These are phyloP conservation scores for Fusarium buharicum DNA, from an alignment of 2,329 filamentous ascomycete species.

Conservation along the genomic window DNA sequence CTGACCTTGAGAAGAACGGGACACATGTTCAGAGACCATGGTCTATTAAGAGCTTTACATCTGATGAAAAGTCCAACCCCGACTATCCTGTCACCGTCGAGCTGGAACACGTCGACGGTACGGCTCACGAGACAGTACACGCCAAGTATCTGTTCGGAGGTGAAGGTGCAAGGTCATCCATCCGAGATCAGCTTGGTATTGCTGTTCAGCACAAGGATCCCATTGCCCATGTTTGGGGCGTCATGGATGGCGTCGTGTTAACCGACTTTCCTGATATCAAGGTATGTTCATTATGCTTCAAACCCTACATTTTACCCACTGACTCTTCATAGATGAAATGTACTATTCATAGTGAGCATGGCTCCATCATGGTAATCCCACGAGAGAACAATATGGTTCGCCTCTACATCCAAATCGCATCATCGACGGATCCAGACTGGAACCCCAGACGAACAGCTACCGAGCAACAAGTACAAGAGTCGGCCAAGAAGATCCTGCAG, in stretches of 20 bases:
- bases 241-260: conserved; percentile 77
- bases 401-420: conserved; percentile 75
- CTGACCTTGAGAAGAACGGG: conserved; percentile 71
- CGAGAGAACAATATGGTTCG: conserved; percentile 75
- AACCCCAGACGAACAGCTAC: conserved; percentile 71
- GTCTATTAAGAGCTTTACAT: conserved; percentile 69
- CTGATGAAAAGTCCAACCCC: conserved; percentile 64
- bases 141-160: conserved; percentile 78
- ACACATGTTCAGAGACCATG: conserved; percentile 71
- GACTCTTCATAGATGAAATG: conserved; percentile 72
- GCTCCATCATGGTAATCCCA: conserved; percentile 84
- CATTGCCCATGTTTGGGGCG: conserved; percentile 78
- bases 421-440: conserved; percentile 69
- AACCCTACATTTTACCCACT: conserved; percentile 46
- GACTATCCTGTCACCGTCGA: conserved; percentile 84
- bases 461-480: conserved; percentile 69
- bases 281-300: conserved; percentile 50
- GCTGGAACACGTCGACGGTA: conserved; percentile 80
- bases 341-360: conserved; percentile 77
- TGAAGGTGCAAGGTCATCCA: conserved; percentile 74
- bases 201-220: conserved; percentile 77
- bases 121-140: conserved; percentile 71
- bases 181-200: conserved; percentile 73
- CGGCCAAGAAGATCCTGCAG: conserved; percentile 71
- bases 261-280: conserved; percentile 83